Conservation (phyloP, 768 basidiomycete species). For the Suillus luteus region DNA sequence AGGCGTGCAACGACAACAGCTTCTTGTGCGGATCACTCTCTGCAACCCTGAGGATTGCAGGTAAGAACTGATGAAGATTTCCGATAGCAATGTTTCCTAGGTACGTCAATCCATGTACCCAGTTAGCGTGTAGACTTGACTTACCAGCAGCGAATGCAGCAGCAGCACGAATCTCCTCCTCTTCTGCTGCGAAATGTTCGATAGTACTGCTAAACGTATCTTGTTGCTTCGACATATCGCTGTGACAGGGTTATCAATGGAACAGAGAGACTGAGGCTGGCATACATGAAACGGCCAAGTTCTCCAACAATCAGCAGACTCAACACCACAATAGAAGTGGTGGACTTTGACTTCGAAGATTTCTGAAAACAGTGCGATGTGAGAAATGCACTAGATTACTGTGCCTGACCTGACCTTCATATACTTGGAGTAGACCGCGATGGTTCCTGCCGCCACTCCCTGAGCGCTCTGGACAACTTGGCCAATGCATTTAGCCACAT, state of each 20-base stretch:
- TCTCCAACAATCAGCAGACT: slow-evolving; percentile 91
- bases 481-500: slow-evolving; percentile 85
- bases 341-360: slow-evolving; percentile 66
- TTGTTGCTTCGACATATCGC: slow-evolving; percentile 82
- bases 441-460: slow-evolving; percentile 75
- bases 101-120: slow-evolving; percentile 6
- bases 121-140: slow-evolving; percentile 19
- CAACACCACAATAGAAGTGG: slow-evolving; percentile 70
- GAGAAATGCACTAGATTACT: not conserved
- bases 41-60: slow-evolving; percentile 77
- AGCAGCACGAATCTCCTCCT: slow-evolving; percentile 86
- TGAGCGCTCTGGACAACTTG: slow-evolving; percentile 75
- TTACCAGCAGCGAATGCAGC: slow-evolving; percentile 92
- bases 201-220: slow-evolving; percentile 79
- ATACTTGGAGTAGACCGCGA: slow-evolving; percentile 81
- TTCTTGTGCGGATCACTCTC: slow-evolving; percentile 77
- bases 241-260: slow-evolving; percentile 32
- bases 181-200: slow-evolving; percentile 70
- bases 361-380: slow-evolving; percentile 35
- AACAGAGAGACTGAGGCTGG: slow-evolving; percentile 2
- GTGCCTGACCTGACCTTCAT: slow-evolving; percentile 56
- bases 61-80: slow-evolving; percentile 84
- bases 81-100: slow-evolving; percentile 95
- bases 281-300: slow-evolving; percentile 85
- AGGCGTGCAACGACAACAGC: slow-evolving; percentile 83